Evolutionary conservation across 208 protist genomes (phyloP), one percentile per base, ranked within the genome.

Genomic region (Leishmania major): DNA sequence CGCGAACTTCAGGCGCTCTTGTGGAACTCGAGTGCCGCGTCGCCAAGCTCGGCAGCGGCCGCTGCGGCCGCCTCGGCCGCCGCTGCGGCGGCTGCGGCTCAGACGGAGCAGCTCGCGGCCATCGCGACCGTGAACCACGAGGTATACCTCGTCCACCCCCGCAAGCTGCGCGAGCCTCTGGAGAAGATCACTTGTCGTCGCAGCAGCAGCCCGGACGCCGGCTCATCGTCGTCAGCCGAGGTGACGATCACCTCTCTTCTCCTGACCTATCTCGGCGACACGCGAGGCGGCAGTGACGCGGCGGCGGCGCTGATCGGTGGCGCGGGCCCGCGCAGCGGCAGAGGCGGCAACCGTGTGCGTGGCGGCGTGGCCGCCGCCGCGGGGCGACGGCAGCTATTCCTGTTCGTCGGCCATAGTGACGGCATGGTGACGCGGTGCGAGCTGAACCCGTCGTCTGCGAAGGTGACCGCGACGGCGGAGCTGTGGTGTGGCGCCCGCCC

Each of bases 401-500:
- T 91, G 62, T 90, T 97, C 62, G 81, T 96, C 59, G 94, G 94
- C 11, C 88, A 96, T 81, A 88, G 84, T 37, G 89, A 96, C 72
- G 94, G 94, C 45, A 89, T 86, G 35, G 83, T 97, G 55, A 94
- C 91, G 31, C 84, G 90, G 22, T 93, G 83, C 69, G 91, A 94
- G 81, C 83, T 97, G 28, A 91, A 96, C 75, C 69, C 87, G 37
- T 60, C 73, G 22, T 91, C 91, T 2, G 88, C 79, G n/a, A 92
- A 93, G 79, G 88, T 92, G n/a, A 85, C 90, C 31, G 86, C 90
- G 31, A 82, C 77, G 31, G 83, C 76, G 49, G 80, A 89, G 78
- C 76, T 95, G 19, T 86, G 84, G 60, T 95, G 94, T 64, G 94
- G 92, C 57, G 83, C 37, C 31, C 77, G 78, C 19, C 91, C 92